Conservation (phyloP, 1,139 yeast species). For the Tardiomyces blankii region DNA sequence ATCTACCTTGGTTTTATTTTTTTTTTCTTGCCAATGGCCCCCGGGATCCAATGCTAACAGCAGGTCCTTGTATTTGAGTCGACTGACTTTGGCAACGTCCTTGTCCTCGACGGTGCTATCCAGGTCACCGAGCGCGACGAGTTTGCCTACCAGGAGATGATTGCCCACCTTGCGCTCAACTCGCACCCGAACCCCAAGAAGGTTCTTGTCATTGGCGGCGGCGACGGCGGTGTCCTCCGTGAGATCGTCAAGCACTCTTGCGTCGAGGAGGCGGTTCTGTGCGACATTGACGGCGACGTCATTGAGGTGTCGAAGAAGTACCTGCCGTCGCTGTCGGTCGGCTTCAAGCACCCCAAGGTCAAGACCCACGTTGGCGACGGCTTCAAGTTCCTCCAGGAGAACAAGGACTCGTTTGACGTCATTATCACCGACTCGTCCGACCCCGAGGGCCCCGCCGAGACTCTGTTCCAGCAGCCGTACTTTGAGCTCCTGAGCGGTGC, state of each 20-base stretch:
- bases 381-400: conserved; percentile 57
- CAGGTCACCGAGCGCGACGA: conserved; percentile 89
- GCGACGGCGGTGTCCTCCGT: conserved; percentile 87
- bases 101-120: conserved; percentile 76
- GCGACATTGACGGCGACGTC: conserved; percentile 86
- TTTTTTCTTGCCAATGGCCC: no score
- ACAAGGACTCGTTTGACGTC: conserved; percentile 54
- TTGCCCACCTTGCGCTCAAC: conserved; percentile 68
- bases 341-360: conserved; percentile 61
- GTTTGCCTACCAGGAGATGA: conserved; percentile 82
- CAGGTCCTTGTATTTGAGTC: conserved; percentile 56
- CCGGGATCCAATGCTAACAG: background rate
- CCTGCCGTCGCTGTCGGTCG: conserved; percentile 71
- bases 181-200: conserved; percentile 62
- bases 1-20: no score
- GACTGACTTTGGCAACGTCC: conserved; percentile 68
- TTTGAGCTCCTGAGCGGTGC: conserved; percentile 63
- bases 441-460: conserved; percentile 98
- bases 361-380: conserved; percentile 79
- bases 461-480: conserved; percentile 76
- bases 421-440: conserved; percentile 94
- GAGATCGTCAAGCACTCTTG: conserved; percentile 68
- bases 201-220: conserved; percentile 86
- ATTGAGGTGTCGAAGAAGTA: conserved; percentile 63
- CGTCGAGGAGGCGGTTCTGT: conserved; percentile 64